phyloP scores from a whole-genome alignment of 108 stramenopile genomes.

The Nitzschia sp. region DNA sequence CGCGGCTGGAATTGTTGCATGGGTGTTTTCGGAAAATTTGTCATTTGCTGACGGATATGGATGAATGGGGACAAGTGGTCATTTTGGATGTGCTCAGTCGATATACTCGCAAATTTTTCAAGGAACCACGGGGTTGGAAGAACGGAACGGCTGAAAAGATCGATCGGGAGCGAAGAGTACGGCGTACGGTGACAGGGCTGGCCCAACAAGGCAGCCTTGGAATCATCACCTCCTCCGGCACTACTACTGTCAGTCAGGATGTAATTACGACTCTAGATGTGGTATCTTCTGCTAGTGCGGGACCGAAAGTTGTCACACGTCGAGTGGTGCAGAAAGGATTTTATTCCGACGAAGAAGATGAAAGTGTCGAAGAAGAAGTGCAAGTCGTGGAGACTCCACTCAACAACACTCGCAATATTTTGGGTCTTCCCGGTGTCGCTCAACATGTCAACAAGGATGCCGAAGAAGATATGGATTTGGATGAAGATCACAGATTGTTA shows the following conservation, averaged over 20 bases:
- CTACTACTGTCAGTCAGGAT: background rate
- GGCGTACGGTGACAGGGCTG: conserved; percentile 29
- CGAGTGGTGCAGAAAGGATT: conserved; percentile 92
- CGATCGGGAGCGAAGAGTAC: conserved; percentile 76
- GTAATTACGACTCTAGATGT: background rate
- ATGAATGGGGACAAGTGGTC: conserved; percentile 98
- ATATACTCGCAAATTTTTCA: conserved; percentile 93
- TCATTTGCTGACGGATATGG: conserved; percentile 96
- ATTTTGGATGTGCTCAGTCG: conserved; percentile 80
- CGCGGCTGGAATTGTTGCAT: conserved; percentile 90
- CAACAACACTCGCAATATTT: conserved; percentile 3
- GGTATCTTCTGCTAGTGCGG: background rate
- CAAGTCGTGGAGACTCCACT: background rate
- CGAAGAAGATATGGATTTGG: conserved; percentile 80
- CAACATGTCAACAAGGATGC: conserved; percentile 29
- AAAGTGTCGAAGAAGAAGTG: conserved; percentile 80
- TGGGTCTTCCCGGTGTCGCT: conserved; percentile 28
- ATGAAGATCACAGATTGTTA: conserved; percentile 90
- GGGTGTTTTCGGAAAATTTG: conserved; percentile 93
- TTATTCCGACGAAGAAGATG: conserved; percentile 98
- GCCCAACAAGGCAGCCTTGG: background rate
- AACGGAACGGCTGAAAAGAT: conserved; percentile 77
- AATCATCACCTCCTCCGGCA: background rate
- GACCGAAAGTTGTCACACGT: conserved; percentile 55
- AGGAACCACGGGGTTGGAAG: conserved; percentile 57